Conservation (phyloP, 2,329 filamentous ascomycete species). For the Claviceps sp. region DNA sequence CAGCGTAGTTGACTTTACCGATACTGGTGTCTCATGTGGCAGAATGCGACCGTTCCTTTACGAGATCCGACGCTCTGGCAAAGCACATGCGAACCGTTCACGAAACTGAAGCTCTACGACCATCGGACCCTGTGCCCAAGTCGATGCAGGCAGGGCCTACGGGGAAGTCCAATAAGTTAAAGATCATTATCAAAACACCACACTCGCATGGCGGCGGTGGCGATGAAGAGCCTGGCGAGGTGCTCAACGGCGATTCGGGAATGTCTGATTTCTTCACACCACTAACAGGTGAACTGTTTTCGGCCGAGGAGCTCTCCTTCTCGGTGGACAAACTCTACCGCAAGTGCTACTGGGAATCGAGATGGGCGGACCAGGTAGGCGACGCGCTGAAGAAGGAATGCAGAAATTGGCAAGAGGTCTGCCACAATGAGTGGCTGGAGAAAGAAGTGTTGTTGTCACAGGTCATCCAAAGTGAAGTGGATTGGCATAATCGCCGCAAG, state of each 20-base stretch:
- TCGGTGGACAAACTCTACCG: constrained; percentile 46
- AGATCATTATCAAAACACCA: constrained; percentile 50
- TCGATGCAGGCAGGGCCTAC: constrained; percentile 40
- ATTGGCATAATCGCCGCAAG: constrained; percentile 47
- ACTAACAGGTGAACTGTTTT: constrained; percentile 47
- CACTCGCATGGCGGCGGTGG: constrained; percentile 44
- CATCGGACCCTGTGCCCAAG: constrained; percentile 61
- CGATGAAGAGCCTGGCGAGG: constrained; percentile 40
- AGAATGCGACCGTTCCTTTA: constrained; percentile 98
- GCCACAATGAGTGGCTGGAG: constrained; percentile 62
- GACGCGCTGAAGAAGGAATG: constrained; percentile 52
- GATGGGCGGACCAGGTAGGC: constrained; percentile 57
- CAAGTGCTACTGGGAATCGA: constrained; percentile 56
- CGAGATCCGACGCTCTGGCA: constrained; percentile 83
- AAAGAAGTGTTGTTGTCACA: constrained; percentile 72
- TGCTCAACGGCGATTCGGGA: constrained; percentile 39
- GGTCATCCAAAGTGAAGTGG: constrained; percentile 51
- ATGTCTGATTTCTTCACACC: constrained; percentile 45
- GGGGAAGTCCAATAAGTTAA: constrained; percentile 39
- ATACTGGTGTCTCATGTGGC: neutral
- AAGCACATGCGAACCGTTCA: constrained; percentile 99
- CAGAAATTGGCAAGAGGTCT: constrained; percentile 50
- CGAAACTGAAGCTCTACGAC: constrained; percentile 86
- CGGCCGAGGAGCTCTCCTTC: constrained; percentile 48
- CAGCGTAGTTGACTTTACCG: constrained; percentile 7